Evolutionary conservation across 148 eudicot genomes (phyloP).

Genomic region (Persicaria maculosa): DNA sequence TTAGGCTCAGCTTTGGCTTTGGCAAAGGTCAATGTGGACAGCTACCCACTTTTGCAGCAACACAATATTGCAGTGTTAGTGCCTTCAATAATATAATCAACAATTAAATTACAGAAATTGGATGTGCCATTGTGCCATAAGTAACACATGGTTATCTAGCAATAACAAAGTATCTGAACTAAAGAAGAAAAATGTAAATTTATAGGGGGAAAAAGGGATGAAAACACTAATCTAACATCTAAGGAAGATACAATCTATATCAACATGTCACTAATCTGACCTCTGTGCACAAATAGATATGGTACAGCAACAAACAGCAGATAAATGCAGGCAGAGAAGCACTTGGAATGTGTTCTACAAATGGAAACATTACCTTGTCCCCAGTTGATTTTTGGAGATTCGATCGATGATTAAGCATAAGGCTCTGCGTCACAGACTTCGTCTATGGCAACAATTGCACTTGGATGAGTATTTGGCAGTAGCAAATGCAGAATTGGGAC

Average conservation of each 20-base stretch:
- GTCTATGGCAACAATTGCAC: conserved; percentile 46
- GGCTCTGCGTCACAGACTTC: conserved; percentile 10
- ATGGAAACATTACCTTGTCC: background rate
- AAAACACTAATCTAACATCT: background rate
- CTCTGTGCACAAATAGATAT: background rate
- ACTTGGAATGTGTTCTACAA: background rate
- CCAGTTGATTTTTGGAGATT: too few relatives aligned
- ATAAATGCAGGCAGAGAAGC: too few relatives aligned
- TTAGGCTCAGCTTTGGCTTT: background rate
- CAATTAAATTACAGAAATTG: background rate
- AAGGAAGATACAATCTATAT: background rate
- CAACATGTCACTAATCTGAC: background rate
- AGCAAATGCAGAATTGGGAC: conserved; percentile 57
- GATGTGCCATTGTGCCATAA: background rate
- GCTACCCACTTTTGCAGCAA: background rate
- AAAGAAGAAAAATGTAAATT: background rate
- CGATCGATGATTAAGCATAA: background rate
- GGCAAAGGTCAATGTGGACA: background rate
- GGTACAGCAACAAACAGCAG: too few relatives aligned
- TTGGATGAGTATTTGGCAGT: conserved; percentile 56
- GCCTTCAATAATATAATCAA: conserved; percentile 2
- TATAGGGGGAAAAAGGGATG: background rate
- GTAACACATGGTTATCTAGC: background rate
- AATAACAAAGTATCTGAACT: background rate
- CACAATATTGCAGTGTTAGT: background rate